Evolutionary conservation across 208 protist genomes (phyloP).

Genomic region (Wallacemonas collosoma): DNA sequence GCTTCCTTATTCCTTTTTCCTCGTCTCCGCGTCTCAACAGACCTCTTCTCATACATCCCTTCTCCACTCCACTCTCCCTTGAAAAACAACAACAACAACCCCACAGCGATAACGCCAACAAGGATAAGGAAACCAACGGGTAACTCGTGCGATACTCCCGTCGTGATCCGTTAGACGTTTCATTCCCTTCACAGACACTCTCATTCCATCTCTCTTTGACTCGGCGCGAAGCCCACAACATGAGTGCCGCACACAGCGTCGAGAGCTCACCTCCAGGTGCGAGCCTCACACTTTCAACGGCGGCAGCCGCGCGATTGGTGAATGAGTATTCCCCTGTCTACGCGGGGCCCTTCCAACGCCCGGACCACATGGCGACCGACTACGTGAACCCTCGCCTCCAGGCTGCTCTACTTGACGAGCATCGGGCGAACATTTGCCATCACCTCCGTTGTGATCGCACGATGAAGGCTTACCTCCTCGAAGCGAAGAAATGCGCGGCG

Average conservation of each 20-base stretch:
- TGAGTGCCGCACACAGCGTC: neutral
- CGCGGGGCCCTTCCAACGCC: constrained; percentile 39
- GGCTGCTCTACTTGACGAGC: constrained; percentile 61
- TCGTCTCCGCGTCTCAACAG: too few relatives aligned
- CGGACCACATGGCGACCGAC: constrained; percentile 30
- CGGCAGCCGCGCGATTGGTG: constrained; percentile 45
- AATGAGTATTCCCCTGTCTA: constrained; percentile 56
- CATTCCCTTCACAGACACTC: too few relatives aligned
- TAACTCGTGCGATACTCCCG: too few relatives aligned
- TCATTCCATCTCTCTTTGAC: neutral
- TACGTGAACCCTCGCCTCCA: constrained; percentile 57
- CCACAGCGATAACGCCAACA: too few relatives aligned
- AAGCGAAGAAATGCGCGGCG: constrained; percentile 20
- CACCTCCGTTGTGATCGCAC: constrained; percentile 50
- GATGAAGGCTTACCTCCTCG: constrained; percentile 35
- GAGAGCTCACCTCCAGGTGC: neutral
- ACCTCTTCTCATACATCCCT: too few relatives aligned
- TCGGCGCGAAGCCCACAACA: neutral
- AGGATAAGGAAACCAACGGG: too few relatives aligned
- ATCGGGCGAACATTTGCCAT: constrained; percentile 31
- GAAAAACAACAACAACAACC: too few relatives aligned
- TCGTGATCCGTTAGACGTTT: too few relatives aligned
- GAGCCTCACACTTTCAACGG: constrained; percentile 32
- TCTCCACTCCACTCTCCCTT: too few relatives aligned
- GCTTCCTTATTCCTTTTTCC: too few relatives aligned